A percentile compares a stretch with the other conserved stretches of the same genome.
phyloP scores from a whole-genome alignment of 192 early-diverging fungal species.

The Mortierella alpina region DNA sequence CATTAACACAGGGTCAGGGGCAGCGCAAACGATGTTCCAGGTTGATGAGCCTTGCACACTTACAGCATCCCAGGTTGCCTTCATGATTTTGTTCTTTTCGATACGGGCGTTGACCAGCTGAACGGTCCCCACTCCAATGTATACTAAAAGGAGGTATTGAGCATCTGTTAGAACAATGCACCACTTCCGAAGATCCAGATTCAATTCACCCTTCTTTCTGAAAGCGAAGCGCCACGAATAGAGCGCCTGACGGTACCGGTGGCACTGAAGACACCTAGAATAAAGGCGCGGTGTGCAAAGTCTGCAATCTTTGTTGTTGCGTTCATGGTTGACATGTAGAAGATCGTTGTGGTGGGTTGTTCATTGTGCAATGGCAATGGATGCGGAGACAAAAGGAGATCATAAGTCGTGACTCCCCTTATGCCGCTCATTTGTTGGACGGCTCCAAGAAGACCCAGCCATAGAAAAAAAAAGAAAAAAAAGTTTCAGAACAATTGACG shows the following conservation, averaged over 20 bases:
- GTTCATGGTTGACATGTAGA: constrained; percentile 16
- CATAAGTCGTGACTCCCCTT: too few species aligned
- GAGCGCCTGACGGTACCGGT: constrained; percentile 10
- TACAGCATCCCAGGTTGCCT: constrained; percentile 48
- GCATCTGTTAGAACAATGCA: neutral
- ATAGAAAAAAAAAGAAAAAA: neutral
- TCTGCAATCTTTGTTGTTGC: constrained; percentile 46
- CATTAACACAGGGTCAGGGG: neutral
- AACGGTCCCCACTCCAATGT: constrained; percentile 48
- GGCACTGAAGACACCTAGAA: constrained; percentile 46
- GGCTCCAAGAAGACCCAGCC: neutral
- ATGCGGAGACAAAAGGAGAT: too few species aligned
- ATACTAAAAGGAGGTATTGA: constrained; percentile 15
- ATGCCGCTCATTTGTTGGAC: neutral
- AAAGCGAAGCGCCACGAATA: too few species aligned
- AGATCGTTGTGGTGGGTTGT: neutral
- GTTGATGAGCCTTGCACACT: neutral
- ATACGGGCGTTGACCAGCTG: constrained; percentile 53
- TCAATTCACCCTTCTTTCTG: too few species aligned
- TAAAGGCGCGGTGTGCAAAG: constrained; percentile 41
- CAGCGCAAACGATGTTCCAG: neutral
- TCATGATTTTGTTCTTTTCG: constrained; percentile 53
- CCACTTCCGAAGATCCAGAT: neutral
- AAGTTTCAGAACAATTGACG: too few species aligned
- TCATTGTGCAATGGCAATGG: neutral